phyloP scores from a whole-genome alignment of 2,329 filamentous ascomycete genomes.

The Periconia macrospinosa region DNA sequence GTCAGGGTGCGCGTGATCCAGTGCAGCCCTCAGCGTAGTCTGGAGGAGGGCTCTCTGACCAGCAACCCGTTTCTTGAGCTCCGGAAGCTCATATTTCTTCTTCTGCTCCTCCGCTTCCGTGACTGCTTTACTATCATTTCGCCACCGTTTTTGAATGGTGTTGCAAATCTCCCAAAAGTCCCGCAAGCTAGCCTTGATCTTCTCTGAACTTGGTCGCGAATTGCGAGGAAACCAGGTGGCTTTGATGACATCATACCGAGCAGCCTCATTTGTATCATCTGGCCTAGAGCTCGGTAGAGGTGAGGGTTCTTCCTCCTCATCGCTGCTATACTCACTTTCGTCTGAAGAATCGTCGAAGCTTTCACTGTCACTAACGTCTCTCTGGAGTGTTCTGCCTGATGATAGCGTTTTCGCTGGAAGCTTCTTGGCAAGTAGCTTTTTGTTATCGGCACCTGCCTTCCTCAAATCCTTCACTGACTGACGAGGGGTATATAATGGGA shows the following conservation, averaged over 20 bases:
- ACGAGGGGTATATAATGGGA: slow-evolving; percentile 47
- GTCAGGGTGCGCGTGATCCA: slow-evolving; percentile 51
- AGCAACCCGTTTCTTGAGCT: slow-evolving; percentile 59
- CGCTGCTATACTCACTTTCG: slow-evolving; percentile 56
- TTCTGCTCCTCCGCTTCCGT: slow-evolving; percentile 62
- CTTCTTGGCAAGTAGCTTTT: slow-evolving; percentile 40
- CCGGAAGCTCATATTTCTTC: slow-evolving; percentile 55
- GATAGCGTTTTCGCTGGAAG: slow-evolving; percentile 22
- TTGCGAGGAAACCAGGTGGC: slow-evolving; percentile 63
- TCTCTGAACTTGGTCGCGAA: slow-evolving; percentile 51
- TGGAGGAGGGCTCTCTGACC: slow-evolving; percentile 62
- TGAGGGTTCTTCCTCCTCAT: slow-evolving; percentile 57
- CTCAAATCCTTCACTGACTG: slow-evolving; percentile 52
- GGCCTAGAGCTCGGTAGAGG: slow-evolving; percentile 58
- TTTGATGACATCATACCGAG: slow-evolving; percentile 62
- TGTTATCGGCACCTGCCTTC: slow-evolving; percentile 46
- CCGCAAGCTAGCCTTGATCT: slow-evolving; percentile 58
- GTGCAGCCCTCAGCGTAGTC: slow-evolving; percentile 49
- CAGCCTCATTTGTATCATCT: slow-evolving; percentile 54
- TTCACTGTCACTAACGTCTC: slow-evolving; percentile 47
- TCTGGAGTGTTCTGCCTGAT: slow-evolving; percentile 21
- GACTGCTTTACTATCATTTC: slow-evolving; percentile 58
- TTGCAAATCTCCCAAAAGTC: slow-evolving; percentile 63
- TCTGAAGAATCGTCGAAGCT: slow-evolving; percentile 53
- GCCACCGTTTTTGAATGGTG: slow-evolving; percentile 64